Evolutionary conservation across 768 basidiomycete genomes (phyloP), one percentile per base, ranked within the genome.

Genomic region (Termitomyces sp.): DNA sequence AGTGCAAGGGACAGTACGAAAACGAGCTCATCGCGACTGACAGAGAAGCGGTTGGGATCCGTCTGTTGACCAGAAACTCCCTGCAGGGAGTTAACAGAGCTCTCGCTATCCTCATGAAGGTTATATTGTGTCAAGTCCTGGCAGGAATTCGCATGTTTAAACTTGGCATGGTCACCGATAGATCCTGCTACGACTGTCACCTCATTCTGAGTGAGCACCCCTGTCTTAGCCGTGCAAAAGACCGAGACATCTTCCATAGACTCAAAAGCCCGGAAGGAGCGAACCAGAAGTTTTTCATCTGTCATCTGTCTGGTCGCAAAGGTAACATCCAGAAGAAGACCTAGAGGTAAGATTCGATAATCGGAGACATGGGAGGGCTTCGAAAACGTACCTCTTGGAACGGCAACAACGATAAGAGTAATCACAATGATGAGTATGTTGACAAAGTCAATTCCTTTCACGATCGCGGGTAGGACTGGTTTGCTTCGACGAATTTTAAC

Each of bases 241-340:
- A 98, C 95, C 23, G 91, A 95, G 5, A 95, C 92, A 66, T 98
- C 96, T 20, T 91, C 95, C 96, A 98, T 98, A 0, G 94, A 98
- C 76, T 99, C 97, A 74, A 95, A 98, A 16, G 95, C 94, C 6
- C 91, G 91, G 41, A 98, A 84, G 4, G 97, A 92, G 57, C 95
- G 94, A 35, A 98, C 96, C 44, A 98, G 85, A 0, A 98, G 79
- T 56, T 96, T 97, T 72, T 95, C 90, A 68, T 87, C 82, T 8
- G 95, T 91, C 97, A 98, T 98, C 16, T 95, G 88, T 67, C 91
- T 95, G 50, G 95, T 98, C 0, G 95, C 97, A 69, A 98, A 99
- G 1, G 95, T 96, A 52, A 98, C 95, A 44, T 95, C 95, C 56
- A 98, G 80, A 4, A 96, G 96, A 3, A 98, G 79, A 69, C 95